phyloP scores from a whole-genome alignment of 2,329 filamentous ascomycete species.

The Penicillium brevicompactum region DNA sequence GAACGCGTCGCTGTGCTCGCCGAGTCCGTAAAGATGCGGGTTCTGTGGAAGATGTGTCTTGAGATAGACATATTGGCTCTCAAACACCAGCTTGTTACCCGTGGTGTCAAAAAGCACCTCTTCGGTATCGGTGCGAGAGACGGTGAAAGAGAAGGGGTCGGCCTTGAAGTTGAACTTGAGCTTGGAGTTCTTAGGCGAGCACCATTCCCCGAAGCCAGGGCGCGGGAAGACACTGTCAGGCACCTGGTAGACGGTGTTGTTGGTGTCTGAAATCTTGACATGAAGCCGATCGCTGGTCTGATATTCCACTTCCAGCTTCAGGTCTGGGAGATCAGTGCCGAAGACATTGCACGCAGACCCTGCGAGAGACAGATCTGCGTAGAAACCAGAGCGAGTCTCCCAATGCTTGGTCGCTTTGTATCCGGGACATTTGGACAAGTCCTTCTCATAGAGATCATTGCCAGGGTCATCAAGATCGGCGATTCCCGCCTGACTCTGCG shows the following conservation, averaged over 20 bases:
- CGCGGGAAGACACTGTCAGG: constrained; percentile 25
- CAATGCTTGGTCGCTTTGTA: constrained; percentile 14
- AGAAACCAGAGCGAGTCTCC: constrained; percentile 10
- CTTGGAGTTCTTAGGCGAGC: constrained; percentile 6
- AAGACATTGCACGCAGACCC: constrained; percentile 63
- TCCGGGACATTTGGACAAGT: constrained; percentile 38
- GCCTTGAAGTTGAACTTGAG: constrained; percentile 13
- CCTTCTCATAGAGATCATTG: constrained; percentile 44
- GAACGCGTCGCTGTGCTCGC: constrained; percentile 70
- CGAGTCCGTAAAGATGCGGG: constrained; percentile 71
- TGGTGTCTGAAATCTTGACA: constrained; percentile 28
- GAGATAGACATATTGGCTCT: constrained; percentile 70
- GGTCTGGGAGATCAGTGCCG: constrained; percentile 54
- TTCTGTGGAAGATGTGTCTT: constrained; percentile 65
- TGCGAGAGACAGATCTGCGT: constrained; percentile 67
- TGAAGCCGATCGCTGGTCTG: constrained; percentile 63
- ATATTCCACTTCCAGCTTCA: constrained; percentile 59
- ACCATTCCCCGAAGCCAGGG: constrained; percentile 11
- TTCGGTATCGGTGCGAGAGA: constrained; percentile 35
- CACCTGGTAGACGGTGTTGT: constrained; percentile 15
- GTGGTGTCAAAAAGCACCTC: constrained; percentile 63
- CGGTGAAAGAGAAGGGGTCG: constrained; percentile 63
- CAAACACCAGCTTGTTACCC: constrained; percentile 64
- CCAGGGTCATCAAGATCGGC: constrained; percentile 18
- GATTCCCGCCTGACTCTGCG: constrained; percentile 29